phyloP scores from a whole-genome alignment of 768 basidiomycete species.

The Suillus americanus region DNA sequence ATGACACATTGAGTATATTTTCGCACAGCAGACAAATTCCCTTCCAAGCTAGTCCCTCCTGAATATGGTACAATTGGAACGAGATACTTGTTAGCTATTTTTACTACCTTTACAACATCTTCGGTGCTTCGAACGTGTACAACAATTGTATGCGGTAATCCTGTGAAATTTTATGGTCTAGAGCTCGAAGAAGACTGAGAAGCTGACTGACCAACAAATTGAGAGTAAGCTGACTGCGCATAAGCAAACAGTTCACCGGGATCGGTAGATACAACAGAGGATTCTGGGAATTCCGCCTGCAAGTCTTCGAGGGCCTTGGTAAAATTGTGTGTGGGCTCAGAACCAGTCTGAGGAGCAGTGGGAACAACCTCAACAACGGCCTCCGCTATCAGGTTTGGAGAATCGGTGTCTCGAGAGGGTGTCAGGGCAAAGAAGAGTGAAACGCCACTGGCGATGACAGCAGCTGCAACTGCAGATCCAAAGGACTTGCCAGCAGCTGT shows the following conservation, averaged over 20 bases:
- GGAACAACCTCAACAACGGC: background rate
- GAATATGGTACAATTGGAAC: slow-evolving; percentile 78
- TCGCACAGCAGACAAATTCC: slow-evolving; percentile 71
- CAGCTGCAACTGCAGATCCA: slow-evolving; percentile 3
- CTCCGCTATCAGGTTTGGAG: background rate
- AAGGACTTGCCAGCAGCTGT: background rate
- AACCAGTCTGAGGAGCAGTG: background rate
- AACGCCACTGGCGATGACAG: slow-evolving; percentile 9
- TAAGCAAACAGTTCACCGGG: slow-evolving; percentile 49
- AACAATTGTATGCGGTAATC: slow-evolving; percentile 30
- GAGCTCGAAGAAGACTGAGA: slow-evolving; percentile 32
- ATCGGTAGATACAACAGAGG: slow-evolving; percentile 47
- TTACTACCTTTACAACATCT: slow-evolving; percentile 77
- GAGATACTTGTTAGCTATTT: slow-evolving; percentile 63
- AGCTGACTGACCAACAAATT: slow-evolving; percentile 43
- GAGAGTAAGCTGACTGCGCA: slow-evolving; percentile 65
- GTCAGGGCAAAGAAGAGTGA: slow-evolving; percentile 10
- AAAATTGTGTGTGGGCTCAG: slow-evolving; percentile 26
- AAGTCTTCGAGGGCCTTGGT: slow-evolving; percentile 50
- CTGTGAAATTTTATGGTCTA: background rate
- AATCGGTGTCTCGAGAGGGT: background rate
- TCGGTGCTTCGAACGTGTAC: slow-evolving; percentile 64
- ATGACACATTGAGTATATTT: background rate
- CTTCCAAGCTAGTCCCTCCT: slow-evolving; percentile 83
- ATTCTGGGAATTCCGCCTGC: slow-evolving; percentile 38